Conservation (phyloP, 2,329 filamentous ascomycete genomes). For the Fusarium begoniae region DNA sequence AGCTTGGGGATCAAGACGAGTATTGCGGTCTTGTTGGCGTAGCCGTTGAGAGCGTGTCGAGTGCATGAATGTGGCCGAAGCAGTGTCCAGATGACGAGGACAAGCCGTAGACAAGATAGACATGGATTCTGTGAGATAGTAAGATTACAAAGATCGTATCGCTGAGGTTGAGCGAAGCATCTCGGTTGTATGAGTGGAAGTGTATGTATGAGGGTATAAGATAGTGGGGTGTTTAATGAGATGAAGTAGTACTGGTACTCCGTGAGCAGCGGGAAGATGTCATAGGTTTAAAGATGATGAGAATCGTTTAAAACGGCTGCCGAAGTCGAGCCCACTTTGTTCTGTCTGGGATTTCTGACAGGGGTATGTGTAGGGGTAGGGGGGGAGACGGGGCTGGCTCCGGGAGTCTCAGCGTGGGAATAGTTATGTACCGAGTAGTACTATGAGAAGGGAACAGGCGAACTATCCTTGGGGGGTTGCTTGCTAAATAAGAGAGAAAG, state of each 20-base stretch:
- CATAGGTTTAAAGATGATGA: conserved; percentile 20
- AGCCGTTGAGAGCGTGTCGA: conserved; percentile 32
- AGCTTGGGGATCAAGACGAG: conserved; percentile 4
- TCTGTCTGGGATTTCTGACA: conserved; percentile 7
- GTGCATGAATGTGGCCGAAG: conserved; percentile 24
- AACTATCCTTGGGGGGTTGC: not conserved
- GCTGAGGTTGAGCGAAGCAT: conserved; percentile 11
- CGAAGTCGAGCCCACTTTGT: conserved; percentile 26
- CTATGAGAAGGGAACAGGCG: not conserved
- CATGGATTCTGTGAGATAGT: conserved; percentile 30
- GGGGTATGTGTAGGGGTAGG: not conserved
- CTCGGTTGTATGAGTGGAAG: not conserved
- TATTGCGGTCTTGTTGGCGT: conserved; percentile 25
- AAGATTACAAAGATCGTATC: conserved; percentile 24
- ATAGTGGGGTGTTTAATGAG: conserved; percentile 2
- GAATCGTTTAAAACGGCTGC: conserved; percentile 20
- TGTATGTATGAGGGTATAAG: not conserved
- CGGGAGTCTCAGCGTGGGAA: not conserved
- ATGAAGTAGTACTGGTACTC: conserved; percentile 16
- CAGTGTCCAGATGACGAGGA: conserved; percentile 28
- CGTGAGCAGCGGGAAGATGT: conserved; percentile 18
- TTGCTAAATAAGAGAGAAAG: conserved; percentile 6
- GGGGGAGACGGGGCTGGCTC: conserved; percentile 14
- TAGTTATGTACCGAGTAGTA: not conserved
- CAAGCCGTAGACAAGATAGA: conserved; percentile 27